phyloP scores from a whole-genome alignment of 139 green algal species.

The Picocystis salinarum region DNA sequence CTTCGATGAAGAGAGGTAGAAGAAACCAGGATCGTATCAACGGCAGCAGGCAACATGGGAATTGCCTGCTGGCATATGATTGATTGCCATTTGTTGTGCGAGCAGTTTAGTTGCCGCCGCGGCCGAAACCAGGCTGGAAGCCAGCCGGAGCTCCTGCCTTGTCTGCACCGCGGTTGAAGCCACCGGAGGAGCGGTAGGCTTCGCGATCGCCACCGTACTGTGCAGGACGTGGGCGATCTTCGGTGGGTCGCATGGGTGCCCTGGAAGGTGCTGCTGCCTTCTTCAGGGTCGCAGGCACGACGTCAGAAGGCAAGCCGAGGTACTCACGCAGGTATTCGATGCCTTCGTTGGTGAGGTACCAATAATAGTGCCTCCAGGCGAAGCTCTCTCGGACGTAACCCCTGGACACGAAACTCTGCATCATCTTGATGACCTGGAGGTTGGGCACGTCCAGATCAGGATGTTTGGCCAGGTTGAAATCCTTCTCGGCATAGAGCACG shows the following conservation, averaged over 20 bases:
- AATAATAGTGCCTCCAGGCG: constrained; percentile 98
- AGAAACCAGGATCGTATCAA: too few species aligned
- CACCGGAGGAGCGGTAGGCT: too few species aligned
- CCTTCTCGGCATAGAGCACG: constrained; percentile 95
- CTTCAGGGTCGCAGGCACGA: constrained; percentile 28
- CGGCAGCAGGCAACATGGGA: too few species aligned
- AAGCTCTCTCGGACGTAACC: constrained; percentile 91
- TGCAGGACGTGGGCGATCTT: background rate
- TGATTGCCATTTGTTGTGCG: too few species aligned
- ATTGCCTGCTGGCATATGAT: too few species aligned
- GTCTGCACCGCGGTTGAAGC: background rate
- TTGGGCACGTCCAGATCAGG: constrained; percentile 72
- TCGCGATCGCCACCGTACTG: constrained; percentile 1
- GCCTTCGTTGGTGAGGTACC: constrained; percentile 87
- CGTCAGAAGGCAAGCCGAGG: constrained; percentile 87
- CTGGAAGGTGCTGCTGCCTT: constrained; percentile 1
- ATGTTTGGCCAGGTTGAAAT: constrained; percentile 91
- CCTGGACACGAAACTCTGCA: constrained; percentile 85
- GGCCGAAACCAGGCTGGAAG: constrained; percentile 6
- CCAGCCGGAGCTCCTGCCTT: constrained; percentile 3
- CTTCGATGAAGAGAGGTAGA: too few species aligned
- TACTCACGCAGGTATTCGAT: constrained; percentile 97
- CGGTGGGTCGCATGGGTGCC: background rate
- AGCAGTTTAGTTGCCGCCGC: too few species aligned
- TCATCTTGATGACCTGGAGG: constrained; percentile 34